Evolutionary conservation across 208 protist species (phyloP).

Genomic region (Trypanosoma vivax): DNA sequence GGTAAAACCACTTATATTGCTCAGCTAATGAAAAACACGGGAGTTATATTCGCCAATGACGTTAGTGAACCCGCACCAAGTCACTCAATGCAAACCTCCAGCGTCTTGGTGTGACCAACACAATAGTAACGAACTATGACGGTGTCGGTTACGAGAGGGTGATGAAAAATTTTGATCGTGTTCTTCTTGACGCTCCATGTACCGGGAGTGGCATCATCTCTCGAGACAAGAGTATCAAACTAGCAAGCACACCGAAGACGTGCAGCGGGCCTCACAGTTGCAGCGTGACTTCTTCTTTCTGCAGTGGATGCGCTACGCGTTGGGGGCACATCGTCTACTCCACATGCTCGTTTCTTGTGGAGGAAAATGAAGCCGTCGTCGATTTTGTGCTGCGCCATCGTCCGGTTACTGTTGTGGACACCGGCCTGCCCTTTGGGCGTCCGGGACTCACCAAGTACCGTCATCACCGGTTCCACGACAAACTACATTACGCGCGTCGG

Average conservation of each 20-base stretch:
- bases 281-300: conserved; percentile 95
- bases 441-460: conserved; percentile 88
- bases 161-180: conserved; percentile 83
- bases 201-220: conserved; percentile 98
- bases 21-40: conserved; percentile 98
- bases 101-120: conserved; percentile 93
- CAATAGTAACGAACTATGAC: conserved; percentile 94
- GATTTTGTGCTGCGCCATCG: conserved; percentile 95
- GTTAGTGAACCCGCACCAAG: conserved; percentile 91
- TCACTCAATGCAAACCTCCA: conserved; percentile 97
- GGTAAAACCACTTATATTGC: conserved; percentile 99
- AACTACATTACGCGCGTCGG: conserved; percentile 52
- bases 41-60: conserved; percentile 98
- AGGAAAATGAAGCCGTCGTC: conserved; percentile 98
- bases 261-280: conserved; percentile 81
- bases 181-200: conserved; percentile 99
- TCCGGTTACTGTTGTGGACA: conserved; percentile 91
- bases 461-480: conserved; percentile 73
- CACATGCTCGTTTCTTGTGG: conserved; percentile 95
- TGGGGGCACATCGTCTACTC: conserved; percentile 98
- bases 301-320: conserved; percentile 96
- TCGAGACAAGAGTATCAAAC: conserved; percentile 96
- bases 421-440: conserved; percentile 92
- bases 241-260: conserved; percentile 90
- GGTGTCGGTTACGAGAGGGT: conserved; percentile 88